Base-by-base conservation (phyloP, 1,284 basidiomycete genomes). In the Tilletia walkeri region DNA sequence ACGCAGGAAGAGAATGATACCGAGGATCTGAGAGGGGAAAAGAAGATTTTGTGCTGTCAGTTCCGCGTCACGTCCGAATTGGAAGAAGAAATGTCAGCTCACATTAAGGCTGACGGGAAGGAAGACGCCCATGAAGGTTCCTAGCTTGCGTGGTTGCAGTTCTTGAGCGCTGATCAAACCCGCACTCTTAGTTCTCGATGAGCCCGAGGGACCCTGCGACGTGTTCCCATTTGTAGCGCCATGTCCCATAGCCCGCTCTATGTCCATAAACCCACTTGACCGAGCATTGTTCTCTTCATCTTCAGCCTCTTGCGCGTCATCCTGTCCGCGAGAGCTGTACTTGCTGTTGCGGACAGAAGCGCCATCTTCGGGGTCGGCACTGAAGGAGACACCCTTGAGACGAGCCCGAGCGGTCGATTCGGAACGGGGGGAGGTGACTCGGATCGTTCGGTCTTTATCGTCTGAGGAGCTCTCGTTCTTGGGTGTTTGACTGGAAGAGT, bases 61-160 rank as follows among this genome's bases (percentile, higher is more conserved):
- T 49, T 34, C 4, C 24, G 18, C 14, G 36, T 12, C 24, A 39
- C 47, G n/a, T 18, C 16, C 12, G 4, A 20, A 36, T n/a, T 12
- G 49, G 5, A 47, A 38, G 30, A 24, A 18, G 12, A 4, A 16
- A 5, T 2, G 38, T 10, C 4, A 9, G 67, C 71, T 67, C 53
- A 71, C 71, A 73, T 82, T 83, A 56, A 83, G 77, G 70, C 78
- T 79, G 73, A 82, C 80, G 14, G 81, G 81, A 74, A 83, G 77
- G 45, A 83, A 83, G 41, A 83, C 81, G 49, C 81, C 81, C 53
- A 82, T 79, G 78, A 79, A 83, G 10, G 81, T 83, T 4, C 81
- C 81, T 3, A 83, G 76, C 71, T 83, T 83, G 34, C 80, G 75
- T 24, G 80, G 76, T 1, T 75, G 72, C 61, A 75, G 73, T 67